Percentiles rank a stretch among this genome's conserved stretches.
Evolutionary conservation across 2,329 filamentous ascomycete species (phyloP).

Genomic region (Sphaerostilbella broomeana): DNA sequence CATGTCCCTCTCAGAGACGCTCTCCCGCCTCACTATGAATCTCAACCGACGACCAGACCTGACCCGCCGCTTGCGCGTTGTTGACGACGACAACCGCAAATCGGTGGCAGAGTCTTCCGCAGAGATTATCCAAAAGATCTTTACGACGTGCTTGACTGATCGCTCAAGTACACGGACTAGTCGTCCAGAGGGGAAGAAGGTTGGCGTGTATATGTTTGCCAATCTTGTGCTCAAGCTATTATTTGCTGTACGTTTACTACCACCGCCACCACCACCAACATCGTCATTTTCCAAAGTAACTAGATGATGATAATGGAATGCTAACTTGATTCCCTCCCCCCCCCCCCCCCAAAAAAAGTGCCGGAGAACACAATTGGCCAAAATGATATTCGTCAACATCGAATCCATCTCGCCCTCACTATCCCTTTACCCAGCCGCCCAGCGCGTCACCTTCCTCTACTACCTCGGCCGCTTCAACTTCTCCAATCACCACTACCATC

Average conservation of each 20-base stretch:
- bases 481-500: slow-evolving; percentile 73
- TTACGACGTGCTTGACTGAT: slow-evolving; percentile 83
- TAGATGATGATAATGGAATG: too few relatives aligned
- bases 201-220: slow-evolving; percentile 85
- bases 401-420: slow-evolving; percentile 76
- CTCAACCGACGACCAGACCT: slow-evolving; percentile 76
- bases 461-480: slow-evolving; percentile 90
- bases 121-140: slow-evolving; percentile 83
- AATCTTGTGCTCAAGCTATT: slow-evolving; percentile 85
- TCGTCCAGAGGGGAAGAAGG: slow-evolving; percentile 73
- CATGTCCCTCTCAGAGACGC: slow-evolving; percentile 71
- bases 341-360: too few relatives aligned
- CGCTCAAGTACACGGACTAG: slow-evolving; percentile 60
- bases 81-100: slow-evolving; percentile 63
- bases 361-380: slow-evolving; percentile 73
- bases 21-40: slow-evolving; percentile 77
- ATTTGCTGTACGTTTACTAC: slow-evolving; percentile 62
- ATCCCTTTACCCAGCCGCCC: slow-evolving; percentile 71
- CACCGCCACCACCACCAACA: too few relatives aligned
- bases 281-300: too few relatives aligned
- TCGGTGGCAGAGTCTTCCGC: slow-evolving; percentile 81
- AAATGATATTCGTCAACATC: slow-evolving; percentile 86
- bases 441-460: slow-evolving; percentile 89
- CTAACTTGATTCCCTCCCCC: too few relatives aligned
- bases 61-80: slow-evolving; percentile 56